These are phyloP conservation scores for Mucor irregularis DNA, from an alignment of 371 early-diverging fungal species.

Conservation along the genomic window DNA sequence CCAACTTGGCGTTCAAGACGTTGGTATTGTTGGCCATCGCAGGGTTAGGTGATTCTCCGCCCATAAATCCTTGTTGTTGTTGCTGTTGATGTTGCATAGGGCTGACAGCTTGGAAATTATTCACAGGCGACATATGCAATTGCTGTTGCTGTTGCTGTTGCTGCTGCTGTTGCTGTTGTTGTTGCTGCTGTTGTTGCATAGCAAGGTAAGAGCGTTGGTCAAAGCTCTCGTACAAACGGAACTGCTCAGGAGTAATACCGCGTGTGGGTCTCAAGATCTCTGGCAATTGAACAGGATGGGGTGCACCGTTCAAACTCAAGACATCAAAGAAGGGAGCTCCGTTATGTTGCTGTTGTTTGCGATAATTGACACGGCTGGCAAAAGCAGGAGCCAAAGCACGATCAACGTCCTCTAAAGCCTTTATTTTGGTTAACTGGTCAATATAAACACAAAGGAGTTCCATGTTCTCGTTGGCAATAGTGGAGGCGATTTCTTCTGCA, in stretches of 20 bases:
- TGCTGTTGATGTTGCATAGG: slow-evolving; percentile 5
- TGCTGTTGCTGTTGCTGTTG: slow-evolving; percentile 7
- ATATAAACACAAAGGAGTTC: slow-evolving; percentile 88
- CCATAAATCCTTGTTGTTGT: slow-evolving; percentile 7
- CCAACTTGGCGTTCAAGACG: slow-evolving; percentile 60
- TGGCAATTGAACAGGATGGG: slow-evolving; percentile 83
- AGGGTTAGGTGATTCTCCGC: slow-evolving; percentile 17
- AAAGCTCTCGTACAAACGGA: slow-evolving; percentile 23
- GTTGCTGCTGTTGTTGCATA: slow-evolving; percentile 24
- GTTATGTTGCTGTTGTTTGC: slow-evolving; percentile 59
- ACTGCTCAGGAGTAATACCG: slow-evolving; percentile 75
- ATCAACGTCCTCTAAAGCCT: slow-evolving; percentile 84
- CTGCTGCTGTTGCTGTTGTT: slow-evolving; percentile 10
- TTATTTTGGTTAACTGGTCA: slow-evolving; percentile 89
- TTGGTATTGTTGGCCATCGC: slow-evolving; percentile 18
- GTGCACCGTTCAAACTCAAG: slow-evolving; percentile 64
- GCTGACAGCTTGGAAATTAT: slow-evolving; percentile 22
- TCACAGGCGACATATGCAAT: slow-evolving; percentile 23
- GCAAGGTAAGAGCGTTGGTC: slow-evolving; percentile 19
- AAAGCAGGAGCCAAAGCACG: slow-evolving; percentile 71
- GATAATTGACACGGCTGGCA: slow-evolving; percentile 72
- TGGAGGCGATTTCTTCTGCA: slow-evolving; percentile 79
- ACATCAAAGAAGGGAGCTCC: slow-evolving; percentile 85
- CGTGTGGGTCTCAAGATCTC: slow-evolving; percentile 76
- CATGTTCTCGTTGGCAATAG: slow-evolving; percentile 86